These are phyloP conservation scores for Saccharomycopsis hybrid DNA, from an alignment of 1,139 yeast genomes.

Conservation along the genomic window DNA sequence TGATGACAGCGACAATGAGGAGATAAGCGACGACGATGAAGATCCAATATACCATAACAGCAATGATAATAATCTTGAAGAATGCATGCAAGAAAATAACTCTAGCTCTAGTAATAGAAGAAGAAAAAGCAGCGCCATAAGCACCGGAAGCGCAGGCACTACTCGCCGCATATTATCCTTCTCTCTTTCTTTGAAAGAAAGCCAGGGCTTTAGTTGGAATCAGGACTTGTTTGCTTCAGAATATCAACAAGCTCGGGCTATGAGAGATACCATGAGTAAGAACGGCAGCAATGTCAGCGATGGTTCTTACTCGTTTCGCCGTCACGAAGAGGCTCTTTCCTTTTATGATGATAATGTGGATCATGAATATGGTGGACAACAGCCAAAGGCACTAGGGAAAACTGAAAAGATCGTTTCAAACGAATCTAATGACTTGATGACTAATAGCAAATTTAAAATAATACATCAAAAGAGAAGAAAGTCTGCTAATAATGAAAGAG, in stretches of 20 bases:
- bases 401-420: too few species aligned
- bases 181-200: slow-evolving; percentile 42
- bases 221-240: slow-evolving; percentile 67
- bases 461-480: slow-evolving; percentile 7
- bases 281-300: slow-evolving; percentile 22
- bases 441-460: neutral
- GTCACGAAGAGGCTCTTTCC: too few species aligned
- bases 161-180: slow-evolving; percentile 16
- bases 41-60: too few species aligned
- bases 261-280: too few species aligned
- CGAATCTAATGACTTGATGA: neutral
- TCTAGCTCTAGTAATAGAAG: neutral
- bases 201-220: slow-evolving; percentile 71
- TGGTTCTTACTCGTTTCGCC: neutral
- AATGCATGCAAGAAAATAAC: neutral
- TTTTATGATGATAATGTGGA: too few species aligned
- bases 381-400: neutral
- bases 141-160: too few species aligned
- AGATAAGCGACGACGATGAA: too few species aligned
- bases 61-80: too few species aligned
- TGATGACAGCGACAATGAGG: slow-evolving; percentile 1
- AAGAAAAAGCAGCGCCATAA: too few species aligned
- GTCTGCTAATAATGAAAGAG: slow-evolving; percentile 11
- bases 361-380: slow-evolving; percentile 16
- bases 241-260: slow-evolving; percentile 42